Base-by-base conservation (phyloP, 2,329 filamentous ascomycete genomes). In the Pseudocercospora vitis region DNA sequence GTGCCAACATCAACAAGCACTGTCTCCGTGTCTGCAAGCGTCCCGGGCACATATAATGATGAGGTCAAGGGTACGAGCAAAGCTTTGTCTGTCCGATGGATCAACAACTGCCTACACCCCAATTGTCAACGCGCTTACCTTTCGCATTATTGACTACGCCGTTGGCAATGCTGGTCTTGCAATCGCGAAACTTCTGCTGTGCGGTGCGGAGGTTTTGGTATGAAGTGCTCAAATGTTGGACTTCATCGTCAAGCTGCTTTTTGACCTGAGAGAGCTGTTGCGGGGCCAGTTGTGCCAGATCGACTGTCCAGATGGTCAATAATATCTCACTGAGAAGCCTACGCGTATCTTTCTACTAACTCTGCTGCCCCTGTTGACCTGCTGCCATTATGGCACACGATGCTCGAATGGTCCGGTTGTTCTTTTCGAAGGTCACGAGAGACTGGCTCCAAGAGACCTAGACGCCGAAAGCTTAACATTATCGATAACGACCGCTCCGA, bases 11-110 rank as follows among this genome's bases (percentile, higher is more conserved):
- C 92, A 33, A 97, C 90, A 54, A 97, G 79, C 5, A 96, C 90
- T 57, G 84, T 85, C 53, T 89, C 82, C 1, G 86, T 80, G 71
- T 86, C 83, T 40, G 87, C 81, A 33, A 97, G 78, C 32, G 81
- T 85, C 26, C 92, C 95, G 21, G 88, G 87, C 12, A 99, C 92
- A 73, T 99, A 99, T 24, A 99, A 81, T 0, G 91, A 96, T 65
- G 89, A 94, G 9, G 94, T 99, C 58, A 99, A 75, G 0, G 95
- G 94, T n/a, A 99, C 90, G 16, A 99, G 82, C 44, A 97, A 87
- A 6, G 77, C 74, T 65, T 81, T 82, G 73, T 78, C 71, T 83
- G 53, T 23, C 24, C 14, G n/a, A 7, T 12, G 28, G 53, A 48
- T 56, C 9, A 53, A 40, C 18, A 28, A 19, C 19, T 31, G 26